Conservation (phyloP, 2,329 filamentous ascomycete genomes). For the Aspergillus fijiensis region DNA sequence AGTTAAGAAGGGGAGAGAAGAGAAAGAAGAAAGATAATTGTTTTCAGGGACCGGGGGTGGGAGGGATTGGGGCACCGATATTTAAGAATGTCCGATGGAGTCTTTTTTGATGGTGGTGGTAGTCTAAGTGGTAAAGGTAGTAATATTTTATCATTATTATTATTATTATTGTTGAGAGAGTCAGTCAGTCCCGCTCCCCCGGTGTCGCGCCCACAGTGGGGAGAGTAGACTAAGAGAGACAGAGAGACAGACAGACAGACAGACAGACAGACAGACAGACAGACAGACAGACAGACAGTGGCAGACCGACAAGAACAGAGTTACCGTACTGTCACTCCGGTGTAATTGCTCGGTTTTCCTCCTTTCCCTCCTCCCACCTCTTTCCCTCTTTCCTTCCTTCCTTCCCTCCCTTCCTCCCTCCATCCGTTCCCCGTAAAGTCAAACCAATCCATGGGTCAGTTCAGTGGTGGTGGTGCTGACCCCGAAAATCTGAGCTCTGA, state of each 20-base stretch:
- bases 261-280: no score
- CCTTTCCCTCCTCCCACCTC: background rate
- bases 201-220: conserved; percentile 13
- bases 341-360: background rate
- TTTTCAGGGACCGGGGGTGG: background rate
- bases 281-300: no score
- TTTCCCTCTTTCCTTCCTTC: no score
- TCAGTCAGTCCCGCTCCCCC: conserved; percentile 17
- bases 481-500: background rate
- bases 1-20: conserved; percentile 5
- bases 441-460: background rate
- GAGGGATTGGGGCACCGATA: conserved; percentile 10
- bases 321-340: background rate
- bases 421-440: background rate
- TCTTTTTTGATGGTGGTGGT: conserved; percentile 16
- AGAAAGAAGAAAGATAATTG: conserved; percentile 6
- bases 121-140: background rate
- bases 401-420: background rate
- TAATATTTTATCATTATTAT: background rate
- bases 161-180: conserved; percentile 20
- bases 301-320: background rate
- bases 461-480: background rate
- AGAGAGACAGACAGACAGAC: no score
- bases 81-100: conserved; percentile 14
- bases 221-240: conserved; percentile 4